Evolutionary conservation across 2,329 filamentous ascomycete species (phyloP), one percentile per base, ranked within the genome.

Genomic region (Nothophaeocryptopus gaeumannii): DNA sequence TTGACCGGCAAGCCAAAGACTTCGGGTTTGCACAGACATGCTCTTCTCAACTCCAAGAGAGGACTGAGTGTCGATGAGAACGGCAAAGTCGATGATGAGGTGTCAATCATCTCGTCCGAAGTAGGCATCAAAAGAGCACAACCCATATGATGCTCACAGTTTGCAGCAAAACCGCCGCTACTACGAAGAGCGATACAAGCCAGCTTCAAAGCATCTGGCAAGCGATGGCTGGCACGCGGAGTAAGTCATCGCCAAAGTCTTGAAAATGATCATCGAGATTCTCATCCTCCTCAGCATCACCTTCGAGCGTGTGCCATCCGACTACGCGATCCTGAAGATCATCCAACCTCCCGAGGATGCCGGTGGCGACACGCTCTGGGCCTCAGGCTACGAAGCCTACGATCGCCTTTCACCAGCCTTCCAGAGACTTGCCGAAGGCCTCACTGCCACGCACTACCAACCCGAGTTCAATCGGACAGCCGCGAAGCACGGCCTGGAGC

Each of bases 311-410:
- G 70, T 80, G 3, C 84, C 84, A 0, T 76, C 77, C 7, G 83
- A 87, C 62, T 87, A 86, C 59, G 76, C 82, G 0, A 73, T 79
- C 0, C 70, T 86, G n/a, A 75, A 81, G 29, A 67, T 85, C 1
- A 76, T 74, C 2, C 69, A 79, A 42, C 67, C 84, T 0, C 82
- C 81, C 1, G 70, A 72, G 38, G 81, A 77, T 0, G 81, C 81
- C 16, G 59, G 63, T 35, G 58, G 58, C 31, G 61, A 84, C 64
- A 85, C 84, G 0, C 74, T 86, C 5, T 86, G 83, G 82, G 83
- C 83, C 0, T 83, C 80, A 1, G 82, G 81, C 0, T 85, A 85
- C 61, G 82, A 86, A 58, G 67, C 85, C 10, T 86, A 84, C 59
- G 83, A 87, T 60, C 77, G 81, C 26, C 72, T 87, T 50, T 82